Conservation (phyloP, 495 filamentous ascomycete species). For the Chaetomium cochliodes region DNA sequence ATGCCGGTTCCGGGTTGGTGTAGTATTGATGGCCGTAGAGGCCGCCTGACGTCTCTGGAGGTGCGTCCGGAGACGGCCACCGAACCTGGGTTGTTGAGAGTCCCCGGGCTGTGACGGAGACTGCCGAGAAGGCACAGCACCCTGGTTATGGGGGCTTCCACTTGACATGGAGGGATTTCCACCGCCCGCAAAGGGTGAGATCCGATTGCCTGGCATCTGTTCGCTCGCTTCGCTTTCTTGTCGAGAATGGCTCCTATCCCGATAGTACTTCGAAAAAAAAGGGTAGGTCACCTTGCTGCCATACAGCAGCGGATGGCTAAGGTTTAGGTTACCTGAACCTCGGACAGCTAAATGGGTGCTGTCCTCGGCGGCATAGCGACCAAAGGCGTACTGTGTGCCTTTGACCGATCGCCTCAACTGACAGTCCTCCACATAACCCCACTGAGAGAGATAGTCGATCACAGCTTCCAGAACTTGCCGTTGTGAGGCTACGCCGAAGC, state of each 20-base stretch:
- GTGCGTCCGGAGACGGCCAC: too few relatives aligned
- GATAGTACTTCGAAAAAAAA: neutral
- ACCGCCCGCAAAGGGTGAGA: neutral
- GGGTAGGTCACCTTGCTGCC: neutral
- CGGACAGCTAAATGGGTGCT: neutral
- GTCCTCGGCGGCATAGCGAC: neutral
- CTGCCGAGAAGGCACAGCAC: neutral
- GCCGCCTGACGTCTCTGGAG: too few relatives aligned
- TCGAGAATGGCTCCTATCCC: neutral
- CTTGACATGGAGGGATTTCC: neutral
- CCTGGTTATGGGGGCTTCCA: neutral
- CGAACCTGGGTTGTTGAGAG: too few relatives aligned
- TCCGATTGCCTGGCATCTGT: neutral
- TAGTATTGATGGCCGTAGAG: neutral
- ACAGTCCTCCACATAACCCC: slow-evolving; percentile 14
- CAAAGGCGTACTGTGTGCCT: neutral
- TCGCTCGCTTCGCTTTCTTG: neutral
- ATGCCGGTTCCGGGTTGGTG: neutral
- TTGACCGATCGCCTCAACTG: neutral
- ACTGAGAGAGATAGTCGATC: neutral
- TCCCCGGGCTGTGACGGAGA: too few relatives aligned
- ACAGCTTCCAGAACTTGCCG: neutral
- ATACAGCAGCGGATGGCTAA: neutral
- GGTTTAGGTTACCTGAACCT: neutral
- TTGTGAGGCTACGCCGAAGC: neutral